Conservation (phyloP, 2,329 filamentous ascomycete genomes). For the Coniella vitis region DNA sequence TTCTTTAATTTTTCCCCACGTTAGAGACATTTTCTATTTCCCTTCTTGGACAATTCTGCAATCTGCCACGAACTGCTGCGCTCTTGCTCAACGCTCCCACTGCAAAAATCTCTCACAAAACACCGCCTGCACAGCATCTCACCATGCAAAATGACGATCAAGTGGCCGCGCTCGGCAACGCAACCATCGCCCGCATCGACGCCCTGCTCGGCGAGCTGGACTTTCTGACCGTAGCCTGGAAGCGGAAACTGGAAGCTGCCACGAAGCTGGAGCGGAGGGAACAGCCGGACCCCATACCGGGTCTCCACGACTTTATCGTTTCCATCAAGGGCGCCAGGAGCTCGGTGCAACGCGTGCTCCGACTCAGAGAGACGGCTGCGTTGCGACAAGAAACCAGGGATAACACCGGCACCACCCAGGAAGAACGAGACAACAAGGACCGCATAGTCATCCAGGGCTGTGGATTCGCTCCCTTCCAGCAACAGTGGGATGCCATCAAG, state of each 20-base stretch:
- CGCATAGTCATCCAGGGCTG: slow-evolving; percentile 8
- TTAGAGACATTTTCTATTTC: background rate
- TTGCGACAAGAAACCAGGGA: background rate
- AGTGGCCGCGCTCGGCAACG: slow-evolving; percentile 3
- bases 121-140: background rate
- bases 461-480: slow-evolving; percentile 7
- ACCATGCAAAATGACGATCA: slow-evolving; percentile 1
- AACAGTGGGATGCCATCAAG: slow-evolving; percentile 16
- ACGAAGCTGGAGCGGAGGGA: slow-evolving; percentile 14
- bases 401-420: background rate
- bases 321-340: slow-evolving; percentile 12
- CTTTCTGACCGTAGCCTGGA: slow-evolving; percentile 10
- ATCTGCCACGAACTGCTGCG: too few species aligned
- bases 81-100: too few species aligned
- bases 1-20: too few species aligned
- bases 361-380: background rate
- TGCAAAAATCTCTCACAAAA: background rate
- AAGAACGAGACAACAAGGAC: slow-evolving; percentile 16
- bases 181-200: slow-evolving; percentile 8
- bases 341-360: slow-evolving; percentile 12
- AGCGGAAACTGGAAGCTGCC: slow-evolving; percentile 4
- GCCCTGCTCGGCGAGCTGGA: slow-evolving; percentile 10
- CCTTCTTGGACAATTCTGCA: too few species aligned
- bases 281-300: slow-evolving; percentile 12
- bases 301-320: slow-evolving; percentile 14